A percentile compares a stretch with the other conserved stretches of the same genome.
Conservation (phyloP, 2,329 filamentous ascomycete genomes). For the Aureobasidium sp. region DNA sequence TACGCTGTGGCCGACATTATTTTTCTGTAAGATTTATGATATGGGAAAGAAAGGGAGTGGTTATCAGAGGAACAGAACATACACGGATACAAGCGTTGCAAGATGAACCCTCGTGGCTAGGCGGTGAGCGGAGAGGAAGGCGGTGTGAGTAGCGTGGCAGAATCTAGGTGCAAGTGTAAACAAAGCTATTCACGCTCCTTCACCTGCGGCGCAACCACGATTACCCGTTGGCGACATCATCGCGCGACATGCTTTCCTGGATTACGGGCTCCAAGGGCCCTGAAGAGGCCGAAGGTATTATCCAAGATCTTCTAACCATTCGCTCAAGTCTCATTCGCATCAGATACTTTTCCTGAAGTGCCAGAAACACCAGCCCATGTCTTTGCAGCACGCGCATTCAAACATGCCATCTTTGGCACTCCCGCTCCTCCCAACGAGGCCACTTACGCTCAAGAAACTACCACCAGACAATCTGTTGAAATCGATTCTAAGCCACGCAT, state of each 20-base stretch:
- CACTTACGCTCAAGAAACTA: slow-evolving; percentile 5
- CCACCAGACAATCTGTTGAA: not conserved
- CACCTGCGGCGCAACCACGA: not conserved
- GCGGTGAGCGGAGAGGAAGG: not conserved
- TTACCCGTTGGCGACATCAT: not conserved
- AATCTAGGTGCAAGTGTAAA: not conserved
- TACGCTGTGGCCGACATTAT: slow-evolving; percentile 26
- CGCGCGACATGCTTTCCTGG: slow-evolving; percentile 15
- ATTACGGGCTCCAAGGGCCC: slow-evolving; percentile 10
- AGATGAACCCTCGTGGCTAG: not conserved
- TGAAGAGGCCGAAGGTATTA: slow-evolving; percentile 1
- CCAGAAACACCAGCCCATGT: slow-evolving; percentile 59
- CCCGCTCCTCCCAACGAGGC: slow-evolving; percentile 43
- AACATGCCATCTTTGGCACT: slow-evolving; percentile 56
- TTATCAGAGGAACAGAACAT: slow-evolving; percentile 7
- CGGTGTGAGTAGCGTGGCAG: not conserved
- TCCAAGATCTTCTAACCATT: too few relatives aligned
- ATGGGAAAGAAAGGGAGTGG: not conserved
- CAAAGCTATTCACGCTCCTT: not conserved
- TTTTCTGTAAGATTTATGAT: not conserved
- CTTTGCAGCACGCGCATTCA: slow-evolving; percentile 60
- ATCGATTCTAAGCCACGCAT: not conserved
- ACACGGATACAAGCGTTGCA: not conserved
- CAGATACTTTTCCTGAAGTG: slow-evolving; percentile 34
- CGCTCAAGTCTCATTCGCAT: not conserved